Evolutionary conservation across 495 filamentous ascomycete species (phyloP), one percentile per base, ranked within the genome.

Genomic region (Hapsidospora chrysogenum): DNA sequence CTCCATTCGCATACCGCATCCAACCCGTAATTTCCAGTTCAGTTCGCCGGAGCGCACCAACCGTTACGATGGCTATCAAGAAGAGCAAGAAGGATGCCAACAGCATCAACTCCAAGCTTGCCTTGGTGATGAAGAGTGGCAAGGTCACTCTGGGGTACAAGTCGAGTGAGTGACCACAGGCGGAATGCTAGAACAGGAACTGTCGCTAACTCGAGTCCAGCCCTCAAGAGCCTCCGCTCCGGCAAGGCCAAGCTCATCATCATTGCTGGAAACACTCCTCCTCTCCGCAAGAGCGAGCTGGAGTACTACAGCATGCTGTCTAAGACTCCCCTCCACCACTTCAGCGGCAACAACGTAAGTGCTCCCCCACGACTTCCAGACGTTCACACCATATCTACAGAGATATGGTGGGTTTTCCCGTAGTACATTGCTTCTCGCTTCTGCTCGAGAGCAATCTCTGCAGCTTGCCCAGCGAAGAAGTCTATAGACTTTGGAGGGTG

Each of bases 321-420:
- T 51, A 94, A 96, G 72, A 82, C 79, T 49, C 74, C 79, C 31
- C 85, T 95, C 50, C 85, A 95, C 70, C 87, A 96, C 68, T 95
- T 93, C 66, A 71, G 70, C 43, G 89, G 87, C 39, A 92, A 89
- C 74, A 95, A 94, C 74, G 85, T 95, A 75, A 80, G 86, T 70
- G 42, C 17, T 37, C 33, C 23, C 23, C 11, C 23, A 11, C 11
- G 11, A 11, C 23, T 26, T 26, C 23, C 31, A 34, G 21, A 23
- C 39, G 38, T 41, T 31, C 42, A n/a, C n/a, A n/a, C n/a, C n/a
- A n/a, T n/a, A n/a, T 14, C n/a, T 9, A 14, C 27, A 6, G 23
- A 26, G 23, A 6, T 26, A 11, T 11, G 23, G 23, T 26, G 6
- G 6, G 6, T n/a, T n/a, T n/a, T n/a, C 33, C 23, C 13, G 33